A percentile compares a stretch with the other conserved stretches of the same genome.
Conservation (phyloP, 1,139 yeast species). For the Torulaspora pretoriensis region DNA sequence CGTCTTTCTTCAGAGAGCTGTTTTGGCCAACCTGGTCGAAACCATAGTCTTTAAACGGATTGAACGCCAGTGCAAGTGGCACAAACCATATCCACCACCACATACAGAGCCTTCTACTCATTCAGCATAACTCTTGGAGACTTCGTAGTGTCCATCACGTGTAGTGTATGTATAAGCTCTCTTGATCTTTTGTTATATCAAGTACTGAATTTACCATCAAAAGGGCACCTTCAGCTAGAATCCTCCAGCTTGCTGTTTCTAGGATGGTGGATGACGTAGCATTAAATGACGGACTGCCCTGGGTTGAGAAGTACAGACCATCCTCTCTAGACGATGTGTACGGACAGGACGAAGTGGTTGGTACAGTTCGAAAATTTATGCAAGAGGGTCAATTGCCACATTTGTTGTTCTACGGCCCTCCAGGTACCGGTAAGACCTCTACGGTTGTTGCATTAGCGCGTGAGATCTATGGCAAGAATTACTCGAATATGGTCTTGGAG, state of each 20-base stretch:
- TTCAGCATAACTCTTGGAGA: neutral
- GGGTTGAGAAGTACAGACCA: conserved; percentile 97
- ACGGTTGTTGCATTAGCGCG: conserved; percentile 86
- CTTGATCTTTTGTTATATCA: neutral
- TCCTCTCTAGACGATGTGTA: conserved; percentile 74
- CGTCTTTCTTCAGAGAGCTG: neutral
- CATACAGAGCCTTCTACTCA: neutral
- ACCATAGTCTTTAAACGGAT: conserved; percentile 2
- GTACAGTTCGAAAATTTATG: conserved; percentile 78
- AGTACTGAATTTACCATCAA: neutral
- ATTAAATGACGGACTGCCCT: conserved; percentile 44
- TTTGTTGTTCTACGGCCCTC: conserved; percentile 90
- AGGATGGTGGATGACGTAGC: conserved; percentile 4
- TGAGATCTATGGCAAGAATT: conserved; percentile 84
- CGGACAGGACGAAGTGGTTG: conserved; percentile 85
- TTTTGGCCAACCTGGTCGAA: conserved; percentile 1
- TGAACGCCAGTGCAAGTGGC: conserved; percentile 3
- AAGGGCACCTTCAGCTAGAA: neutral
- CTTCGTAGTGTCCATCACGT: conserved; percentile 1
- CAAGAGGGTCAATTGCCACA: conserved; percentile 84
- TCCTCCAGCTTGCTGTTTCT: neutral
- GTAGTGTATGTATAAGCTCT: neutral
- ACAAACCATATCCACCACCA: conserved; percentile 4
- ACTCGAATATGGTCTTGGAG: conserved; percentile 85
- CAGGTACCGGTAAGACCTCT: conserved; percentile 97